Percentiles rank a stretch among this genome's conserved stretches.
phyloP scores from a whole-genome alignment of 495 filamentous ascomycete genomes.

The Neurospora sp. region DNA sequence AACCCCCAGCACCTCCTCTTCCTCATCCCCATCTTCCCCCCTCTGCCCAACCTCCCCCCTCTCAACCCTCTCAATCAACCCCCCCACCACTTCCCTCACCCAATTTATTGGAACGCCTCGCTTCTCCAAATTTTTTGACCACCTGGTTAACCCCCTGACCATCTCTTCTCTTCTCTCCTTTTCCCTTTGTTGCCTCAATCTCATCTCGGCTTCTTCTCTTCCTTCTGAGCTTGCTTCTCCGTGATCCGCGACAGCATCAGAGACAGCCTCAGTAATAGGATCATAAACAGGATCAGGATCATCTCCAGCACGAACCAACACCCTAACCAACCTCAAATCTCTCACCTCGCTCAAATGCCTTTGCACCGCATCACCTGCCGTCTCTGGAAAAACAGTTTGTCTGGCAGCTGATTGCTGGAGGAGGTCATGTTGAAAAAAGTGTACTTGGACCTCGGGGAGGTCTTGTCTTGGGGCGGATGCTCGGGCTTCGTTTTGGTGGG shows the following conservation, averaged over 20 bases:
- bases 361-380: not conserved
- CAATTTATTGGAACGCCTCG: slow-evolving; percentile 22
- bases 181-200: slow-evolving; percentile 7
- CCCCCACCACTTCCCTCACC: slow-evolving; percentile 16
- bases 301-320: not conserved
- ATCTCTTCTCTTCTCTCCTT: slow-evolving; percentile 18
- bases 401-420: not conserved
- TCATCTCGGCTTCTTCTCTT: slow-evolving; percentile 1
- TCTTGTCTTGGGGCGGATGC: not conserved
- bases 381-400: not conserved
- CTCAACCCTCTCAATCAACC: slow-evolving; percentile 11
- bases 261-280: not conserved
- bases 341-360: not conserved
- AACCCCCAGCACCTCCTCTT: slow-evolving; percentile 4
- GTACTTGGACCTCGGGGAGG: not conserved
- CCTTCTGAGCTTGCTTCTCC: not conserved
- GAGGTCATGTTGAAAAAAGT: not conserved
- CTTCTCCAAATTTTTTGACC: slow-evolving; percentile 25
- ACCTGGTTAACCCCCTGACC: slow-evolving; percentile 28
- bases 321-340: not conserved
- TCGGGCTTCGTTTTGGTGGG: not conserved
- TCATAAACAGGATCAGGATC: not conserved
- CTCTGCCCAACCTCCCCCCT: not conserved
- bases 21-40: not conserved
- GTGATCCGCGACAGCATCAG: not conserved